A percentile compares a stretch with the other conserved stretches of the same genome.
Evolutionary conservation across 805 yeast species (phyloP).

Genomic region (Pichia exigua): DNA sequence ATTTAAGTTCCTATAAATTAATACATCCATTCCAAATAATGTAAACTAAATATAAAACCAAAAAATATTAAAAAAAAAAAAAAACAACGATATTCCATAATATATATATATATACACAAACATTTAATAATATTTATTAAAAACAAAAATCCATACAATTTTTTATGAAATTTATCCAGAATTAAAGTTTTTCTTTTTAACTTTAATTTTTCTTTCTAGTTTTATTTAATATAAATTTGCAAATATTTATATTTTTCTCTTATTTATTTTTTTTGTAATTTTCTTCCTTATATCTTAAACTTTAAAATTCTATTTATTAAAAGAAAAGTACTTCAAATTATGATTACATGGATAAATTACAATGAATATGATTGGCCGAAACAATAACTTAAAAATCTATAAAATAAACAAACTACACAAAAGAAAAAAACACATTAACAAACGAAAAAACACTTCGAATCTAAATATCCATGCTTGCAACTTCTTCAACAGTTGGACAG

Average conservation of each 20-base stretch:
- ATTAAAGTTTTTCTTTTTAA: not conserved
- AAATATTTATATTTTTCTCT: conserved; percentile 1
- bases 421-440: not conserved
- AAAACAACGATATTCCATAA: conserved; percentile 1
- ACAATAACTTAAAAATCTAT: not conserved
- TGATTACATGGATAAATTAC: no score
- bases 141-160: not conserved
- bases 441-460: not conserved
- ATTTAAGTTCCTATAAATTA: not conserved
- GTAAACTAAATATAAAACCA: no score
- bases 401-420: not conserved
- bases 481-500: conserved; percentile 80
- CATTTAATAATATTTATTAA: not conserved
- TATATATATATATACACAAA: not conserved
- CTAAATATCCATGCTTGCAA: conserved; percentile 31
- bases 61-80: not conserved
- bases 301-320: not conserved
- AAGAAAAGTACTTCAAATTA: not conserved
- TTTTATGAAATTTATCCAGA: not conserved
- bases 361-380: no score
- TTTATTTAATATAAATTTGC: not conserved
- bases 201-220: not conserved
- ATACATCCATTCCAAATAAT: not conserved
- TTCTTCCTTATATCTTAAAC: not conserved
- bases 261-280: conserved; percentile 1